These are phyloP conservation scores for Haplosporangium sp. DNA, from an alignment of 371 early-diverging fungal genomes.

Conservation along the genomic window DNA sequence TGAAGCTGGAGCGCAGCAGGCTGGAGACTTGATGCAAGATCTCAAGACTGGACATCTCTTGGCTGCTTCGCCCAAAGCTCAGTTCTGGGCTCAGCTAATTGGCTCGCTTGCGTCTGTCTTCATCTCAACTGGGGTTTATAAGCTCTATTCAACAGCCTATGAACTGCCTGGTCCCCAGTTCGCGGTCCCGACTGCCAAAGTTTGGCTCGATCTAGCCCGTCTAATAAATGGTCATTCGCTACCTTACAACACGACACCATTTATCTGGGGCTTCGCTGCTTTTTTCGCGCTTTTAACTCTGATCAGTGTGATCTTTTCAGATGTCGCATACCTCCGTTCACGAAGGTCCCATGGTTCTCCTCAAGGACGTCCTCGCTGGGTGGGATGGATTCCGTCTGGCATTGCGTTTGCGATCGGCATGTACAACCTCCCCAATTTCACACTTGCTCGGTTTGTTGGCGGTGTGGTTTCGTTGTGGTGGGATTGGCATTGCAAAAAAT, in stretches of 20 bases:
- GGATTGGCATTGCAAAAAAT: constrained; percentile 60
- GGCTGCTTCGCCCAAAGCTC: constrained; percentile 84
- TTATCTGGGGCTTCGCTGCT: constrained; percentile 66
- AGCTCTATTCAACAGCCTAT: constrained; percentile 78
- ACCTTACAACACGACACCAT: constrained; percentile 73
- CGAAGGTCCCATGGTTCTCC: constrained; percentile 59
- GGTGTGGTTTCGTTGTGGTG: constrained; percentile 64
- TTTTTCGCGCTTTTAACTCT: constrained; percentile 70
- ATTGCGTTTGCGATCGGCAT: constrained; percentile 90
- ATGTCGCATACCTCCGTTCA: constrained; percentile 66
- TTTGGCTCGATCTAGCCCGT: constrained; percentile 86
- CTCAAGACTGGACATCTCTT: constrained; percentile 88
- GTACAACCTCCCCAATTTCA: constrained; percentile 86
- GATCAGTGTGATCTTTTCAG: constrained; percentile 64
- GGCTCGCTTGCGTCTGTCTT: constrained; percentile 81
- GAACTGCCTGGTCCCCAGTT: constrained; percentile 79
- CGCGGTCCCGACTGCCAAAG: constrained; percentile 82
- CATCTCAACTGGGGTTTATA: constrained; percentile 73
- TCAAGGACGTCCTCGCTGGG: constrained; percentile 41
- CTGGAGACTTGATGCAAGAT: constrained; percentile 90
- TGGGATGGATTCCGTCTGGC: constrained; percentile 72
- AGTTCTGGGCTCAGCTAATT: constrained; percentile 87
- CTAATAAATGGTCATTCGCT: constrained; percentile 83
- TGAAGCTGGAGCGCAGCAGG: constrained; percentile 80
- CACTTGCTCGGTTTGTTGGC: constrained; percentile 79